Conservation (phyloP, 2,329 filamentous ascomycete species). For the Trichoderma simmonsii region DNA sequence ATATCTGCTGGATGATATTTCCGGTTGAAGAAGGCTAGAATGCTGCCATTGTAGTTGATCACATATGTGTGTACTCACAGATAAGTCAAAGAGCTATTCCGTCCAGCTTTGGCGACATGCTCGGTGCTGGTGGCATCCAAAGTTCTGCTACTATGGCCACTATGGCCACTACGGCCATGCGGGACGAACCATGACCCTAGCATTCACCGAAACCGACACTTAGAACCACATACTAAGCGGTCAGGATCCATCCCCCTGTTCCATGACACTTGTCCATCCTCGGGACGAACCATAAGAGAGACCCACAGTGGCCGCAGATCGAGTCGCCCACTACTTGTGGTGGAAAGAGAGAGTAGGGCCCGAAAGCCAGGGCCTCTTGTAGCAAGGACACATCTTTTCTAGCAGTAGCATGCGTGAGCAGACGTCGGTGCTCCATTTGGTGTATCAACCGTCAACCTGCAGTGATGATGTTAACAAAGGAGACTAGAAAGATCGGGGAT, state of each 20-base stretch:
- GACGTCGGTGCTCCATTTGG: conserved; percentile 21
- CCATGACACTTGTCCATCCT: conserved; percentile 37
- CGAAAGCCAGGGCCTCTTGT: conserved; percentile 24
- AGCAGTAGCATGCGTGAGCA: conserved; percentile 27
- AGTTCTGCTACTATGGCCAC: background rate
- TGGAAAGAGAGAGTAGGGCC: conserved; percentile 2
- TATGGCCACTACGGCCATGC: conserved; percentile 8
- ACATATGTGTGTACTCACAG: background rate
- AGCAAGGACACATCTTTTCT: conserved; percentile 29
- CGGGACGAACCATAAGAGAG: conserved; percentile 37
- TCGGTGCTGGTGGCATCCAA: background rate
- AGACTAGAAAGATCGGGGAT: conserved; percentile 4
- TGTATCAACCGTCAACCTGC: conserved; percentile 18
- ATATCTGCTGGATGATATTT: background rate
- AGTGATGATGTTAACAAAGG: conserved; percentile 11
- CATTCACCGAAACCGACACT: conserved; percentile 36
- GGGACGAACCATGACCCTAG: conserved; percentile 34
- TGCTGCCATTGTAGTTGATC: background rate
- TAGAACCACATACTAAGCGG: conserved; percentile 28
- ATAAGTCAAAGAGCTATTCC: conserved; percentile 4
- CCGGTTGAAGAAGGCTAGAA: background rate
- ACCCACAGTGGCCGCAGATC: conserved; percentile 42
- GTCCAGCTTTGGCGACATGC: background rate
- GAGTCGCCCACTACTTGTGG: conserved; percentile 31
- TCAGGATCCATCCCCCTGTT: conserved; percentile 29